Conservation (phyloP, 352 stramenopile genomes). For the Achlya hypogyna region DNA sequence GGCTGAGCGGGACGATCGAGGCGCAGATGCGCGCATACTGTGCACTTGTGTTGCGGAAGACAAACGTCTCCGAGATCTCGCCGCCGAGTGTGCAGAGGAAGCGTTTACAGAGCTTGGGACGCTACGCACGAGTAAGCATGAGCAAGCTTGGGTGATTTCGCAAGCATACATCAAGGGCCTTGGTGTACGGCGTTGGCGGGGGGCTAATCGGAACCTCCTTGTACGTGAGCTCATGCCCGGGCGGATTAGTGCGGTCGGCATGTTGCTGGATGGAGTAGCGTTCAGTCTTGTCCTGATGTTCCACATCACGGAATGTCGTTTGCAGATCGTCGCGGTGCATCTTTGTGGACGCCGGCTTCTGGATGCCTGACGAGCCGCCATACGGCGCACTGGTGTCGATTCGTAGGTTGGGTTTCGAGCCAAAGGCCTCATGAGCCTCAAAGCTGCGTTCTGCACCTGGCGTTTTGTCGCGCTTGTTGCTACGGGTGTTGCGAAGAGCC, state of each 20-base stretch:
- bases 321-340: slow-evolving; percentile 1
- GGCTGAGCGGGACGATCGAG: slow-evolving; percentile 69
- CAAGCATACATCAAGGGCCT: background rate
- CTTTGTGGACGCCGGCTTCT: background rate
- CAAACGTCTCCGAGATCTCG: slow-evolving; percentile 20
- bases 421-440: background rate
- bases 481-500: background rate
- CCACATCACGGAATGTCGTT: background rate
- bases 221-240: background rate
- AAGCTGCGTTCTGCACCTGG: background rate
- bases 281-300: background rate
- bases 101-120: slow-evolving; percentile 18
- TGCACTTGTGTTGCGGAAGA: slow-evolving; percentile 19
- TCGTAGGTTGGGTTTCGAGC: background rate
- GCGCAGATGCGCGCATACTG: slow-evolving; percentile 40
- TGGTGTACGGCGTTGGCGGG: background rate
- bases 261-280: background rate
- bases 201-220: slow-evolving; percentile 6
- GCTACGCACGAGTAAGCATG: background rate
- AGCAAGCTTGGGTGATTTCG: background rate
- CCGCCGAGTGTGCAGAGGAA: slow-evolving; percentile 18
- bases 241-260: background rate
- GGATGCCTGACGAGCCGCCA: background rate
- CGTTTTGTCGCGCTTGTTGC: background rate
- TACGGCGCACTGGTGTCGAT: background rate